Conservation (phyloP, 164 flowering plant genomes). For the Macadamia integrifolia region DNA sequence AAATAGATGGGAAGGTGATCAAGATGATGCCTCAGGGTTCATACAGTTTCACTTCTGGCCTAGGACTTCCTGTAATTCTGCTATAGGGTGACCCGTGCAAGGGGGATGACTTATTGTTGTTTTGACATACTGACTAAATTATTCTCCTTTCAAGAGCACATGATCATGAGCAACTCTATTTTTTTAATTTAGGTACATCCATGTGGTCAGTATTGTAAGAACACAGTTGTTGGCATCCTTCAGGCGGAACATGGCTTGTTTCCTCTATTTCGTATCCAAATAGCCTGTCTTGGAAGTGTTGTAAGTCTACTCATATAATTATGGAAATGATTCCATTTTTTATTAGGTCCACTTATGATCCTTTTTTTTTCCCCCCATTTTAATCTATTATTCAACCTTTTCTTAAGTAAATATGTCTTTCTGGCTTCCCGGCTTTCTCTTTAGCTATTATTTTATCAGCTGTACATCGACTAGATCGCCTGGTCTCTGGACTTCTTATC, state of each 20-base stretch:
- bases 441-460: constrained; percentile 46
- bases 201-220: constrained; percentile 97
- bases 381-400: background rate
- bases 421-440: constrained; percentile 15
- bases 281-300: background rate
- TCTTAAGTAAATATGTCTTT: constrained; percentile 1
- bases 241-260: constrained; percentile 85
- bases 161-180: too few relatives aligned
- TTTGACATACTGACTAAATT: too few relatives aligned
- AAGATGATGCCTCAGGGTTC: too few relatives aligned
- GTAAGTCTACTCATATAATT: background rate
- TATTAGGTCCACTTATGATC: background rate
- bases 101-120: too few relatives aligned
- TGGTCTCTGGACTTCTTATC: constrained; percentile 94
- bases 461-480: constrained; percentile 87
- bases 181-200: constrained; percentile 75
- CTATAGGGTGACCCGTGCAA: too few relatives aligned
- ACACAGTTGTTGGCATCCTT: constrained; percentile 92
- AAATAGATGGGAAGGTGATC: too few relatives aligned
- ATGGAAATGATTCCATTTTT: background rate
- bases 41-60: too few relatives aligned
- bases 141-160: too few relatives aligned
- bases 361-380: background rate
- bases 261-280: constrained; percentile 92
- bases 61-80: too few relatives aligned